These are phyloP conservation scores for Atractiella rhizophila DNA, from an alignment of 768 basidiomycete genomes.

Conservation along the genomic window DNA sequence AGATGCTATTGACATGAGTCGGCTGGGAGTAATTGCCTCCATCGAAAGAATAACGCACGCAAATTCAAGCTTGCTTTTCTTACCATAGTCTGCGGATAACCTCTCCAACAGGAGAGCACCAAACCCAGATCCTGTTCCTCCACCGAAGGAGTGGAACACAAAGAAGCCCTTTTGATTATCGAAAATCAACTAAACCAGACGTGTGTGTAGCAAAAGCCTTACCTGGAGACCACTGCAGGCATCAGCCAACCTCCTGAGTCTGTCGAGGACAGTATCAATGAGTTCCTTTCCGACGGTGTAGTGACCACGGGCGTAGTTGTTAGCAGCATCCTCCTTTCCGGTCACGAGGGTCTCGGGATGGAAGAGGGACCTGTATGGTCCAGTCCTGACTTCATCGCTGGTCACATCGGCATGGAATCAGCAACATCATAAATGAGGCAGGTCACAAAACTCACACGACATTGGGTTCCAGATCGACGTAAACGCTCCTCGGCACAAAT, in stretches of 20 bases:
- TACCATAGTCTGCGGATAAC: slow-evolving; percentile 93
- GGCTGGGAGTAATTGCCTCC: background rate
- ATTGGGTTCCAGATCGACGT: slow-evolving; percentile 81
- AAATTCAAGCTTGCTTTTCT: slow-evolving; percentile 98
- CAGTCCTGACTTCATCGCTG: slow-evolving; percentile 87
- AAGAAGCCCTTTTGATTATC: slow-evolving; percentile 97
- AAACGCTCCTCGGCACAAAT: slow-evolving; percentile 73
- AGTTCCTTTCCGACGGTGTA: slow-evolving; percentile 98
- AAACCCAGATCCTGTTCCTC: slow-evolving; percentile 97
- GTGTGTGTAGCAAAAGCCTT: too few relatives aligned
- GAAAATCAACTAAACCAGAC: too few relatives aligned
- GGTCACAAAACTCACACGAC: too few relatives aligned
- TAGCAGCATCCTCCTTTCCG: slow-evolving; percentile 98
- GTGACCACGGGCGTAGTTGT: slow-evolving; percentile 98
- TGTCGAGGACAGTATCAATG: slow-evolving; percentile 91
- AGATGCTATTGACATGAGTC: too few relatives aligned
- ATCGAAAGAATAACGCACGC: slow-evolving; percentile 23
- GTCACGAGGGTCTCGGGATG: slow-evolving; percentile 96
- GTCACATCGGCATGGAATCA: slow-evolving; percentile 84
- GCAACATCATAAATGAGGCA: too few relatives aligned
- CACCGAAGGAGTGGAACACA: slow-evolving; percentile 98
- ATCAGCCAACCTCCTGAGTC: slow-evolving; percentile 82
- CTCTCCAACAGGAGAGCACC: slow-evolving; percentile 92
- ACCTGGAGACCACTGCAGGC: slow-evolving; percentile 84
- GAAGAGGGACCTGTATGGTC: slow-evolving; percentile 87